Conservation (phyloP, 495 filamentous ascomycete species). For the Penicillium daleae region DNA sequence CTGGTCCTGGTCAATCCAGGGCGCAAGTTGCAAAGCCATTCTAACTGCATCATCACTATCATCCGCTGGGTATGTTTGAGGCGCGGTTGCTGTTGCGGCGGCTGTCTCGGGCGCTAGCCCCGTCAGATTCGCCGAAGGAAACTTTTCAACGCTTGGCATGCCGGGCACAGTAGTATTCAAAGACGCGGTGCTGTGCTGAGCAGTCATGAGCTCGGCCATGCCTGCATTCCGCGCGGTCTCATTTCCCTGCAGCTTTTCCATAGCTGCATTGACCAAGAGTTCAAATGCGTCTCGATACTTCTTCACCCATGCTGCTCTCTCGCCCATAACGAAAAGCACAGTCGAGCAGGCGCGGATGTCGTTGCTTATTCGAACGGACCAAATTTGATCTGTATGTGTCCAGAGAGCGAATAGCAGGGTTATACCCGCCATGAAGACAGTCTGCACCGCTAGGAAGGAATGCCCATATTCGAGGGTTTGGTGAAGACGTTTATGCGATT, state of each 20-base stretch:
- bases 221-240: slow-evolving; percentile 42
- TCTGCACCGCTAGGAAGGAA: slow-evolving; percentile 58
- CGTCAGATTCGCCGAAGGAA: slow-evolving; percentile 16
- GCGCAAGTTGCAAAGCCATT: slow-evolving; percentile 51
- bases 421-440: slow-evolving; percentile 59
- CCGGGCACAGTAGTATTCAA: slow-evolving; percentile 20
- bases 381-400: slow-evolving; percentile 51
- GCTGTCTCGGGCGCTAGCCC: slow-evolving; percentile 19
- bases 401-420: slow-evolving; percentile 55
- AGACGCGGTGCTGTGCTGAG: slow-evolving; percentile 31
- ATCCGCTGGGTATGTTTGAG: slow-evolving; percentile 20
- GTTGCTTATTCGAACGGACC: slow-evolving; percentile 57
- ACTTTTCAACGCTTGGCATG: slow-evolving; percentile 24
- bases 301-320: slow-evolving; percentile 55
- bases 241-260: slow-evolving; percentile 54
- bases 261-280: slow-evolving; percentile 55
- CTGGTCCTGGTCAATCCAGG: slow-evolving; percentile 50
- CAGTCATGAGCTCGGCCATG: slow-evolving; percentile 50
- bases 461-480: slow-evolving; percentile 57
- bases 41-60: slow-evolving; percentile 43
- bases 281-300: slow-evolving; percentile 60
- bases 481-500: slow-evolving; percentile 57
- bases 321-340: slow-evolving; percentile 58
- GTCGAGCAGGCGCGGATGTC: slow-evolving; percentile 59
- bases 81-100: neutral